These are phyloP conservation scores for Oryza brachyantha DNA, from an alignment of 176 grass and related monocot species.

Conservation along the genomic window DNA sequence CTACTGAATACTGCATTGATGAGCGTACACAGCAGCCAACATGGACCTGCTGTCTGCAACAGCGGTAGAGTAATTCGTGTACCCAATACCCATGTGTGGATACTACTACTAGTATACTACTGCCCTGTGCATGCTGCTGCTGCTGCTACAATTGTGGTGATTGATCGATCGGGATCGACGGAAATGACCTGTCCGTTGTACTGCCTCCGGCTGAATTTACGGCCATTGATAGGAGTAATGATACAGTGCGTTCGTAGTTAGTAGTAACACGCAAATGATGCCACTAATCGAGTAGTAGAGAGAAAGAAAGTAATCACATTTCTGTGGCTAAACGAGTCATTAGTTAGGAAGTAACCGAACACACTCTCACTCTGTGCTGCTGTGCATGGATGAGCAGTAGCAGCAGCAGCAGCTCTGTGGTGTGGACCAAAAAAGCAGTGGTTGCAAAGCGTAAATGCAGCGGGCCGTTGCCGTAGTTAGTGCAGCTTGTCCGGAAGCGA, in stretches of 20 bases:
- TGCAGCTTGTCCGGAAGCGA: constrained; percentile 23
- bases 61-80: neutral
- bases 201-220: neutral
- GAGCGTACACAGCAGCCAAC: neutral
- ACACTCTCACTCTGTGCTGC: too few relatives aligned
- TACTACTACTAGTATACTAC: too few relatives aligned
- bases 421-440: constrained; percentile 34
- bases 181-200: neutral
- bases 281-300: too few relatives aligned
- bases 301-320: too few relatives aligned
- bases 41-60: neutral
- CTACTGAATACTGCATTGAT: neutral
- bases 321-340: too few relatives aligned
- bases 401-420: too few relatives aligned
- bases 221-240: neutral
- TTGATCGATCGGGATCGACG: constrained; percentile 16
- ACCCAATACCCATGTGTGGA: neutral
- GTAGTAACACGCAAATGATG: neutral
- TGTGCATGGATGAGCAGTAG: too few relatives aligned
- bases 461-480: neutral
- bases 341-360: too few relatives aligned
- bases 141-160: neutral
- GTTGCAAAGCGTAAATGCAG: constrained; percentile 22
- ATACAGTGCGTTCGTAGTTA: neutral
- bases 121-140: neutral